Base-by-base conservation (phyloP, 202 grass and related monocot species). In the Eragrostis tef region DNA sequence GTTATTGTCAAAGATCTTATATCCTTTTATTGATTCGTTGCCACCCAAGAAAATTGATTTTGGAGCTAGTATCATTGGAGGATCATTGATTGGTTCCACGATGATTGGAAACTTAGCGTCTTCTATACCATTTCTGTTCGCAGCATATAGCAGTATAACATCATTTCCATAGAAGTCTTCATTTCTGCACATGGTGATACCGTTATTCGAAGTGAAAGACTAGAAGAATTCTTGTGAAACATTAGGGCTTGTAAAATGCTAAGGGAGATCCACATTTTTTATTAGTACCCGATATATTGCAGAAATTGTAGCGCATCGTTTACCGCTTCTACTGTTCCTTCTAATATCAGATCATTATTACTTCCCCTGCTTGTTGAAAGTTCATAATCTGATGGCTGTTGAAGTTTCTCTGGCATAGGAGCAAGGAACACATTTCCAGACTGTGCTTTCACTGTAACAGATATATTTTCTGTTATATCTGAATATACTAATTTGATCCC, bases 61-160 rank as follows among this genome's bases (percentile, higher is more conserved):
- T 62, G 94, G 94, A 82, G 91, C 79, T 71, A 88, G 21, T 85
- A 94, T 86, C 59, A 88, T 46, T 24, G 94, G 87, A 77, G 79
- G 89, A 71, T 97, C 94, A 88, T 94, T 97, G 24, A 94, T 69
- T 63, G 91, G 91, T 17, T 90, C 83, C 71, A 97, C 94, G 11
- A 62, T 78, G 31, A 91, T 82, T 9, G 87, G 67, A 53, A 97
- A 42, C 58, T 75, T 29, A 74, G 74, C 73, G 42, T 71, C 83
- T 78, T 85, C 20, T 36, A 85, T 29, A 58, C 89, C 94, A 45
- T 92, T 88, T 62, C 87, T 82, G 51, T 88, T 83, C 58, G 47
- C 85, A 29, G 87, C 83, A 83, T 80, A 45, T 22, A 97, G 75
- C 68, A 36, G 44, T 76, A 97, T 85, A 50, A 81, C 83, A 88